Base-by-base conservation (phyloP, 352 stramenopile species). In the Phytophthora hibernalis region DNA sequence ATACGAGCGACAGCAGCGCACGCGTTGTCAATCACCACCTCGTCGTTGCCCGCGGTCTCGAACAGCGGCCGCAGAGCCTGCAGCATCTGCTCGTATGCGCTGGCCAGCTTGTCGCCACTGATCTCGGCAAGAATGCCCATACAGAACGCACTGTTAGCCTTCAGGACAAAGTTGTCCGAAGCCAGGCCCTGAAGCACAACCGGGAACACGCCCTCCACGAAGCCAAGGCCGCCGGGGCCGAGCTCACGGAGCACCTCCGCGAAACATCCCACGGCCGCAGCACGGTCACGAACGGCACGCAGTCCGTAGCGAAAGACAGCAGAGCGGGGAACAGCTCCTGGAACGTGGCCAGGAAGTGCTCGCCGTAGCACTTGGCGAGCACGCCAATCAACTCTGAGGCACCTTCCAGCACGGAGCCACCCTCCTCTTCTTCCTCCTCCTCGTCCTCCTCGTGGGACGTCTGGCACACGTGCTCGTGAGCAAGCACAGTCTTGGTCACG, bases 131-230 rank as follows among this genome's bases (percentile, higher is more conserved):
- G 87, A 50, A 98, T 90, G 33, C 96, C 96, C 59, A 98, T 82
- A 71, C 93, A 98, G 76, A 98, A 99, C 15, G 96, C 95, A 64
- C 94, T 95, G 83, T 99, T 99, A 49, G 95, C 85, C 71, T 96
- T 96, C 16, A 98, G 83, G 55, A 97, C 95, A 44, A 94, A 91
- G 72, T 98, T 96, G 63, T 96, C 82, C 65, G 97, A 96, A 31
- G 81, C 82, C 37, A 98, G 80, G 12, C 91, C 92, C 66, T 97
- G 89, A 48, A 98, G 77, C 44, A 97, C 87, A 3, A 97, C 89
- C 7, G 94, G 95, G 64, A 97, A 93, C 48, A 98, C 96, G 18
- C 92, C 79, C 49, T 90, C 77, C 33, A 96, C 81, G 65, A 95
- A 98, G 54, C 90, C 73, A n/a, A 97, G 82, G 44, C 71, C 73